These are phyloP conservation scores for Pisolithus thermaeus DNA, from an alignment of 1,284 basidiomycete species.

Conservation along the genomic window DNA sequence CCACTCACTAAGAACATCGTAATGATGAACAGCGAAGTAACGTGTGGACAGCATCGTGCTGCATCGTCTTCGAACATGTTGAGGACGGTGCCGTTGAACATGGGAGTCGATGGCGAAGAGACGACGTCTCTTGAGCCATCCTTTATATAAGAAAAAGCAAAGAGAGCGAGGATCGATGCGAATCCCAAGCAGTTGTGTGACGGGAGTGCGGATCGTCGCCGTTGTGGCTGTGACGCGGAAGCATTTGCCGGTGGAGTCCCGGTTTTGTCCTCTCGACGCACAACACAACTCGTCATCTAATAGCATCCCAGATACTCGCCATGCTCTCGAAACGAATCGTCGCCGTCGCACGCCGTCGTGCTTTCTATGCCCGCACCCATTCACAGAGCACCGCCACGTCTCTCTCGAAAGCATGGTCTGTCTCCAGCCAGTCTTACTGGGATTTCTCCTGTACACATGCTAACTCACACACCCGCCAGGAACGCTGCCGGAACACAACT, in stretches of 20 bases:
- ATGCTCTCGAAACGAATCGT: conserved; percentile 74
- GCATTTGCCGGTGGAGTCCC: neutral
- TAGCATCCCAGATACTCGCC: neutral
- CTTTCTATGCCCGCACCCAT: conserved; percentile 37
- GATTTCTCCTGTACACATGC: neutral
- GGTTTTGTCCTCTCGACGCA: neutral
- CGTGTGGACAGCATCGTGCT: too few species aligned
- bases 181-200: too few species aligned
- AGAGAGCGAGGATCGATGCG: too few species aligned
- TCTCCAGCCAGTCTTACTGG: conserved; percentile 5
- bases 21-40: too few species aligned
- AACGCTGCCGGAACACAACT: conserved; percentile 40
- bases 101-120: too few species aligned
- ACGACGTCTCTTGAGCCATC: too few species aligned
- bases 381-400: conserved; percentile 32
- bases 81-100: neutral
- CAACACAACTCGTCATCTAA: neutral
- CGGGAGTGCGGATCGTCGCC: too few species aligned
- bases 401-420: conserved; percentile 51
- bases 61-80: neutral
- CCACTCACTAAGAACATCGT: too few species aligned
- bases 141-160: too few species aligned
- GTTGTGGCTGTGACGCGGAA: too few species aligned
- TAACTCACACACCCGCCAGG: conserved; percentile 30
- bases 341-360: conserved; percentile 58